Base-by-base conservation (phyloP, 768 basidiomycete species). In the Gloeopeniophorella convolvens region DNA sequence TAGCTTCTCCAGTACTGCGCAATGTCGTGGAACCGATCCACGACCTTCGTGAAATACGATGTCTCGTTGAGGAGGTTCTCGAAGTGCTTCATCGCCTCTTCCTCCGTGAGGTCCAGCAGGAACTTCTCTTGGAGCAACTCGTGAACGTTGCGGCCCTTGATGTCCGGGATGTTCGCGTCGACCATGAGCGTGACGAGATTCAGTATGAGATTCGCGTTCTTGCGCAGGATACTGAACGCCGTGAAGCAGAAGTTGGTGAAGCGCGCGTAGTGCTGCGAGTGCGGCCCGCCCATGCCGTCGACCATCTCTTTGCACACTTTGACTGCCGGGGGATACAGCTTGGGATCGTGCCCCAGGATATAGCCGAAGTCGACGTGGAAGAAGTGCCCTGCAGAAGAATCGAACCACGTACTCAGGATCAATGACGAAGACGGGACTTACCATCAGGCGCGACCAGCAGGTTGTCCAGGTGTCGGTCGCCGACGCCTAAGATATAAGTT, bases 291-390 rank as follows among this genome's bases (percentile, higher is more conserved):
- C 93, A 99, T 95, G 10, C 89, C 95, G 64, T 99, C 96, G 0
- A 98, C 91, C 96, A 98, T 99, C 64, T 98, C 96, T 62, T 95
- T 94, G 69, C 94, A 97, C 33, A 99, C 89, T 65, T 99, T 99
- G 58, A 98, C 94, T 11, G 93, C 89, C 5, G 96, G 96, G 2
- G 96, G 94, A 63, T 94, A 95, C 0, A 93, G 91, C 62, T 99
- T 98, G 0, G 96, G 96, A 63, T 98, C 96, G 2, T 93, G 84
- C 3, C 96, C 96, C 12, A 98, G 77, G 60, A 98, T 98, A 67
- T 97, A 99, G 2, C 96, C 95, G 62, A 98, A 99, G 64, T 98
- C 96, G 55, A 98, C 96, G 65, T 98, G 95, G 72, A 97, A 98
- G 77, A 97, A 97, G 64, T 97, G 93, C 0, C 88, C 84, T 85